Percentiles rank a stretch among this genome's conserved stretches.
These are phyloP conservation scores for Lupinus albus DNA, from an alignment of 306 rosid species.

Conservation along the genomic window DNA sequence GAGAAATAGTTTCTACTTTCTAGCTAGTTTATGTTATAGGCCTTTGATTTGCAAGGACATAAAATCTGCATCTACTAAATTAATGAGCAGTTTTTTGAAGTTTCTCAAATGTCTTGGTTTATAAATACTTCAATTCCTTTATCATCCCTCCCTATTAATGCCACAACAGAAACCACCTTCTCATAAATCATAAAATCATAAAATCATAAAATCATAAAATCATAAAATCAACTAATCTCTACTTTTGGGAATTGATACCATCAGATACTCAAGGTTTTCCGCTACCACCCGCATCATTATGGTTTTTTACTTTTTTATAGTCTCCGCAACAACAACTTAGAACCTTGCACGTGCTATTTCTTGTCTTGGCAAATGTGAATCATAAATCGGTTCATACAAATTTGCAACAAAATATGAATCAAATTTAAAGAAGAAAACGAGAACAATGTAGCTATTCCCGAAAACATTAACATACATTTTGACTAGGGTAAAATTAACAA, in stretches of 20 bases:
- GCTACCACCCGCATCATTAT: too few species aligned
- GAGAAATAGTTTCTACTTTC: constrained; percentile 6
- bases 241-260: too few species aligned
- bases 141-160: not conserved
- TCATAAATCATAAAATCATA: constrained; percentile 20
- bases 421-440: constrained; percentile 6
- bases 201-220: constrained; percentile 30
- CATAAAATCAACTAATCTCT: not conserved
- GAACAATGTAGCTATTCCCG: not conserved
- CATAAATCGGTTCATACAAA: not conserved
- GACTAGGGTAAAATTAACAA: not conserved
- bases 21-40: not conserved
- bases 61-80: constrained; percentile 6
- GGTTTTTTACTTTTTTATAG: too few species aligned
- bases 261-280: too few species aligned
- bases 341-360: too few species aligned
- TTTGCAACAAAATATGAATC: not conserved
- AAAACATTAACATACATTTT: constrained; percentile 10
- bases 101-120: not conserved
- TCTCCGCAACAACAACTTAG: too few species aligned
- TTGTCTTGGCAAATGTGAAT: too few species aligned
- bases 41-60: constrained; percentile 25
- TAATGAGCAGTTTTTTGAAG: not conserved
- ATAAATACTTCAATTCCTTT: too few species aligned
- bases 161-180: not conserved